Base-by-base conservation (phyloP, 1,284 basidiomycete genomes). In the Cryptococcus sp. region DNA sequence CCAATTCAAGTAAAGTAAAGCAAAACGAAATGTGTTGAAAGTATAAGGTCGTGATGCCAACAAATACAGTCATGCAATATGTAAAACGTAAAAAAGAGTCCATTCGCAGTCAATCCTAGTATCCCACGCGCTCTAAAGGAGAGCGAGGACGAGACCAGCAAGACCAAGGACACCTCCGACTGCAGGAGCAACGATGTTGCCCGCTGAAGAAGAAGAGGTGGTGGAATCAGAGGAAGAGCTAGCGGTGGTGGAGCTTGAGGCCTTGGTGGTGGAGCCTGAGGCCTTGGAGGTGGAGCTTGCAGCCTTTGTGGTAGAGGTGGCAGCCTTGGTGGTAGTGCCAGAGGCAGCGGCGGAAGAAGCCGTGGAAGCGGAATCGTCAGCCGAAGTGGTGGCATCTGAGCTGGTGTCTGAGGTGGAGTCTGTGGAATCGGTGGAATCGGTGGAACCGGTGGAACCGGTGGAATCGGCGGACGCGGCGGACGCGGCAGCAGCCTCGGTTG, bases 71-170 rank as follows among this genome's bases (percentile, higher is more conserved):
- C 31, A 35, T 35, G 31, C 31, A 5, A 35, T 35, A 35, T 35
- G 31, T 35, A 35, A 35, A 35, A 13, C 13, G 31, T 35, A 35
- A 35, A 35, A 31, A 35, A 35, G 7, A 35, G 31, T 35, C 31
- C 31, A 13, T 35, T 8, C 10, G 31, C 31, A 35, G 13, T 25
- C 31, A 3, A 35, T 35, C 31, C 31, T 35, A 2, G 8, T 13
- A 13, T 35, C 8, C 10, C 13, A 35, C 31, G 31, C 31, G 31
- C 31, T 10, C 68, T 74, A 77, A 57, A 77, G 53, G 41, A 77
- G 61, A 47, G 70, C 70, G 38, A 69, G 67, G 46, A 68, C 61
- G 55, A 62, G 71, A 59, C 70, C 73, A 50, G 63, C 69, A 39
- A 71, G 35, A 46, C 58, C 74, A 45, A 71, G 57, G 22, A 73